phyloP scores from a whole-genome alignment of 2,329 filamentous ascomycete genomes.

The Scolecobasidium constrictum region DNA sequence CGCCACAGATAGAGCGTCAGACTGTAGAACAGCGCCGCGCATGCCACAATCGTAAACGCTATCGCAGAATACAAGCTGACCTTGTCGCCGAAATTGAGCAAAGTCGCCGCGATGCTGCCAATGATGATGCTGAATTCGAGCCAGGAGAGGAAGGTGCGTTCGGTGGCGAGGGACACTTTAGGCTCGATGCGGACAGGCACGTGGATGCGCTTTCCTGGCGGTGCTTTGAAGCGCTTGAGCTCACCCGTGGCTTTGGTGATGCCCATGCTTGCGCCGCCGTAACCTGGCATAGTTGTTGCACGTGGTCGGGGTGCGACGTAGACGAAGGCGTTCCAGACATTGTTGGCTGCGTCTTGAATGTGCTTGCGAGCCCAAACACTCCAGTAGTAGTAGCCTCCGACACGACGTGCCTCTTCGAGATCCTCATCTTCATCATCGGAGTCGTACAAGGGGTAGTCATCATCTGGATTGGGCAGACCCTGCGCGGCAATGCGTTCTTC shows the following conservation, averaged over 20 bases:
- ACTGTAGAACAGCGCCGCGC: constrained; percentile 69
- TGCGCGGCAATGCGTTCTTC: constrained; percentile 70
- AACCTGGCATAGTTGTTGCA: constrained; percentile 31
- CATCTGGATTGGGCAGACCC: constrained; percentile 41
- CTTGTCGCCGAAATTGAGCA: constrained; percentile 25
- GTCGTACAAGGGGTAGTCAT: constrained; percentile 82
- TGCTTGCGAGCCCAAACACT: constrained; percentile 41
- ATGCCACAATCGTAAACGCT: constrained; percentile 72
- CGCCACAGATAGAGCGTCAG: constrained; percentile 81
- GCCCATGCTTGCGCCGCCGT: constrained; percentile 28
- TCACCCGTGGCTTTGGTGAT: constrained; percentile 30
- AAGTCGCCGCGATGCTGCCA: constrained; percentile 38
- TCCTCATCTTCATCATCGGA: constrained; percentile 73
- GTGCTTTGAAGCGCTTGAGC: constrained; percentile 52
- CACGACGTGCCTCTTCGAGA: constrained; percentile 64
- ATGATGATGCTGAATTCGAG: constrained; percentile 96
- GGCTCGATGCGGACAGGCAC: constrained; percentile 93
- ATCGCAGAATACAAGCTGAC: constrained; percentile 38
- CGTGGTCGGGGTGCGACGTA: constrained; percentile 24
- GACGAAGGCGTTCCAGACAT: constrained; percentile 22
- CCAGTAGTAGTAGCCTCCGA: constrained; percentile 69
- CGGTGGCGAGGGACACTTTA: constrained; percentile 94
- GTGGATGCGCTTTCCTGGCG: constrained; percentile 69
- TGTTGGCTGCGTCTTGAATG: constrained; percentile 33
- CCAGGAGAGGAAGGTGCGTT: constrained; percentile 93